A percentile compares a stretch with the other conserved stretches of the same genome.
phyloP scores from a whole-genome alignment of 163 green algal genomes.

The Chlamydomonas reinhardtii region DNA sequence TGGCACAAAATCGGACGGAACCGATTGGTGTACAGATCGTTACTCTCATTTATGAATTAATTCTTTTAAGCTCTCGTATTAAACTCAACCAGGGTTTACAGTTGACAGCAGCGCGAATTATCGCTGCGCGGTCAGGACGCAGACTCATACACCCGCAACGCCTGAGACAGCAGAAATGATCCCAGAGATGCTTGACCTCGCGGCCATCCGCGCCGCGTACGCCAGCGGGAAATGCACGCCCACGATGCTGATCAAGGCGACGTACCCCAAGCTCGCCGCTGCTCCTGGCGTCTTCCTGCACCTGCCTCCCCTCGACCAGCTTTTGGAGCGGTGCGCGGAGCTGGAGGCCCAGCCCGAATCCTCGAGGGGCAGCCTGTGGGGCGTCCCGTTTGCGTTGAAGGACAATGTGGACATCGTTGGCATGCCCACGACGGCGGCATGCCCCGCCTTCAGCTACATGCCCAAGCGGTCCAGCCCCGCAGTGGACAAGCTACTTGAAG shows the following conservation, averaged over 20 bases:
- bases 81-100: too few relatives aligned
- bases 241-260: conserved; percentile 46
- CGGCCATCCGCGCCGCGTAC: conserved; percentile 37
- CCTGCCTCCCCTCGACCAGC: conserved; percentile 71
- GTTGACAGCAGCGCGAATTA: too few relatives aligned
- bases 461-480: conserved; percentile 56
- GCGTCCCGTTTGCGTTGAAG: conserved; percentile 86
- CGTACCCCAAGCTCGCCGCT: conserved; percentile 56
- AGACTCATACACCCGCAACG: too few relatives aligned
- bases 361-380: conserved; percentile 68
- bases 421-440: conserved; percentile 82
- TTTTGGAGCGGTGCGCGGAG: conserved; percentile 64
- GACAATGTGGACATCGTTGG: conserved; percentile 90
- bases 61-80: too few relatives aligned
- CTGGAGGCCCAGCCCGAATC: conserved; percentile 34
- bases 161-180: not conserved
- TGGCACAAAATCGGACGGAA: too few relatives aligned
- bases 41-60: too few relatives aligned
- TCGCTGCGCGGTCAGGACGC: too few relatives aligned
- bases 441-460: conserved; percentile 75
- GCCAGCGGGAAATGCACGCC: conserved; percentile 52
- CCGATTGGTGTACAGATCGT: too few relatives aligned
- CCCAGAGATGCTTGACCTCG: conserved; percentile 52
- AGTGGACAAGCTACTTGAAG: conserved; percentile 71
- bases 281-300: conserved; percentile 69